These are phyloP conservation scores for Tolypocladium nubicola DNA, from an alignment of 2,329 filamentous ascomycete genomes.

Conservation along the genomic window DNA sequence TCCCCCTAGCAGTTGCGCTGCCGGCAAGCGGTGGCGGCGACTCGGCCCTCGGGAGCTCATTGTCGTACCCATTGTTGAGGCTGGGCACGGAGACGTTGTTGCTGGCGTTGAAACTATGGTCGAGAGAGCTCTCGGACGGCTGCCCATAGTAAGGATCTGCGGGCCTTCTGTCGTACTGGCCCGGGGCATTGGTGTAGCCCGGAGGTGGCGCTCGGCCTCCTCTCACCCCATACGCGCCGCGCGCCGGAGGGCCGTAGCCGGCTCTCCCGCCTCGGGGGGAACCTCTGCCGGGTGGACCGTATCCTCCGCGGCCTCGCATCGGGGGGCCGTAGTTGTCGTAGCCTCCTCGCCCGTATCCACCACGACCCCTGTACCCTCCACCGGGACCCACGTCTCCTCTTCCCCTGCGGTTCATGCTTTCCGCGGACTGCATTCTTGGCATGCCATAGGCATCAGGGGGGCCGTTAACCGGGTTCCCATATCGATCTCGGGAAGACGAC, in stretches of 20 bases:
- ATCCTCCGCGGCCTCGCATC: slow-evolving; percentile 28
- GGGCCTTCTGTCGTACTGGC: slow-evolving; percentile 26
- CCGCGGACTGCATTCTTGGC: slow-evolving; percentile 34
- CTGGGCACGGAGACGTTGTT: slow-evolving; percentile 15
- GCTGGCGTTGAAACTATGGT: neutral
- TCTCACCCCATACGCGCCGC: slow-evolving; percentile 20
- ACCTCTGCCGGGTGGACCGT: slow-evolving; percentile 25
- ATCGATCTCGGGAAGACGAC: slow-evolving; percentile 47
- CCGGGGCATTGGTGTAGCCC: slow-evolving; percentile 26
- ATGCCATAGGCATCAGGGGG: slow-evolving; percentile 33
- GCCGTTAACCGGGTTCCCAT: slow-evolving; percentile 46
- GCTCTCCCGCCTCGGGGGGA: slow-evolving; percentile 26
- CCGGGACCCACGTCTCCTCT: slow-evolving; percentile 32
- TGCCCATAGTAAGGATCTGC: slow-evolving; percentile 23
- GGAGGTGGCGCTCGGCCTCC: slow-evolving; percentile 23
- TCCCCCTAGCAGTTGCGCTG: slow-evolving; percentile 23
- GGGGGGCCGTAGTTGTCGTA: slow-evolving; percentile 35
- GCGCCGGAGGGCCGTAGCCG: slow-evolving; percentile 19
- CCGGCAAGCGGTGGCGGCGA: slow-evolving; percentile 52
- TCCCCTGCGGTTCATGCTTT: slow-evolving; percentile 40
- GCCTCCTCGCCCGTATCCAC: slow-evolving; percentile 40
- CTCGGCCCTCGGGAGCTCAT: slow-evolving; percentile 46
- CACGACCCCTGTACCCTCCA: slow-evolving; percentile 33
- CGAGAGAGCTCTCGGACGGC: neutral
- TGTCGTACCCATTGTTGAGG: slow-evolving; percentile 17